A percentile compares a stretch with the other conserved stretches of the same genome.
Evolutionary conservation across 2,329 filamentous ascomycete species (phyloP).

Genomic region (Ophiostoma sp.): DNA sequence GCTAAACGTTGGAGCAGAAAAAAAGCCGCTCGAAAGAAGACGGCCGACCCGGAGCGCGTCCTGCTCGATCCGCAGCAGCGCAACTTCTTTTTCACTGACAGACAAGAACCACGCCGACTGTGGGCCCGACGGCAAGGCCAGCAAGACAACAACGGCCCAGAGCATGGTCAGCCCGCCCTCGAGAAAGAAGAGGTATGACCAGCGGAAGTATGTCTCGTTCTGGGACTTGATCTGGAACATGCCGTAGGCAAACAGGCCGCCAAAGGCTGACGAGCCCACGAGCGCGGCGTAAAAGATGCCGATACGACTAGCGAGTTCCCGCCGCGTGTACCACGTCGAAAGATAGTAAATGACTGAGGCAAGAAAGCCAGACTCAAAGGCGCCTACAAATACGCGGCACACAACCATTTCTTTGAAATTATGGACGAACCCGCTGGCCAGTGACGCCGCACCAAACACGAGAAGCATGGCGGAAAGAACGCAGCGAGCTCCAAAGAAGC

Average conservation of each 20-base stretch:
- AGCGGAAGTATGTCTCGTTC: neutral
- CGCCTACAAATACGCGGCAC: neutral
- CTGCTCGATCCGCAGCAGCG: neutral
- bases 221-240: constrained; percentile 11
- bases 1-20: neutral
- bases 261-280: neutral
- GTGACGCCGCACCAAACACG: neutral
- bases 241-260: constrained; percentile 5
- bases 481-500: neutral
- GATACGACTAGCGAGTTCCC: neutral
- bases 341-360: neutral
- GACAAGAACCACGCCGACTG: neutral
- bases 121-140: neutral
- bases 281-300: constrained; percentile 2
- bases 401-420: neutral
- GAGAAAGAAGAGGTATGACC: neutral
- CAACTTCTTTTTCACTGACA: neutral
- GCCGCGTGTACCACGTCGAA: neutral
- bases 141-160: neutral
- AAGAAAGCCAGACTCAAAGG: neutral
- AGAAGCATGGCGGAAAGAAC: neutral
- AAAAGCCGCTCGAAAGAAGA: neutral
- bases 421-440: neutral
- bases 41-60: neutral
- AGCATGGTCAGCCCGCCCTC: neutral